Conservation (phyloP, 257 asterid species). For the Verbascum thapsus region DNA sequence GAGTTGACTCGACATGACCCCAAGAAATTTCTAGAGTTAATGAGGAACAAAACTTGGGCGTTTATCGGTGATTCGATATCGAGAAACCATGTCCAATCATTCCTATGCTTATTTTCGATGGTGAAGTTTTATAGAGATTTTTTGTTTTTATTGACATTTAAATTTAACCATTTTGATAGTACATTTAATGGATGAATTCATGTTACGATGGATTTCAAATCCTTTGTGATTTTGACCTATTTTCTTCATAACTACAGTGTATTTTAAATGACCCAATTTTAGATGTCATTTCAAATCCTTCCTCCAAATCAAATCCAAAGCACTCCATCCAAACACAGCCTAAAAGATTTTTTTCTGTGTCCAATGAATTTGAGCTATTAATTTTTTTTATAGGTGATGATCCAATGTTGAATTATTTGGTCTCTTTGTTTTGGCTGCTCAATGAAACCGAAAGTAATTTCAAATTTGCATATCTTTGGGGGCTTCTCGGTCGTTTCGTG, state of each 20-base stretch:
- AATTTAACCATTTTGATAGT: not conserved
- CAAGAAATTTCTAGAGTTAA: constrained; percentile 52
- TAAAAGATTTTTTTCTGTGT: too few species aligned
- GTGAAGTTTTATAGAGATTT: constrained; percentile 36
- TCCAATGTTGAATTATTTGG: not conserved
- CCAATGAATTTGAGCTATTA: not conserved
- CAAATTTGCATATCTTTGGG: too few species aligned
- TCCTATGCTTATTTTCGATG: constrained; percentile 71
- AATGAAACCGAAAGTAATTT: too few species aligned
- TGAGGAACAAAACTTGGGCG: constrained; percentile 73
- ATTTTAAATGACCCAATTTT: too few species aligned
- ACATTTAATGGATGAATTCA: not conserved
- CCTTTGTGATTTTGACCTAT: too few species aligned
- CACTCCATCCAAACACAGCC: too few species aligned
- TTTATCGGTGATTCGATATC: constrained; percentile 85
- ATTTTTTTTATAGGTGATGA: not conserved
- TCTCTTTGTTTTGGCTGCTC: too few species aligned
- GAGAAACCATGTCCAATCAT: constrained; percentile 76
- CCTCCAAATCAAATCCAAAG: too few species aligned
- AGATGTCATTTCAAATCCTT: too few species aligned
- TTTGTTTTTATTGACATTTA: constrained; percentile 2
- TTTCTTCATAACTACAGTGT: too few species aligned
- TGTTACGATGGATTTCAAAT: too few species aligned
- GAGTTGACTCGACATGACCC: constrained; percentile 55
- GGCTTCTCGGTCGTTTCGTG: too few species aligned